Evolutionary conservation across 2,329 filamentous ascomycete species (phyloP).

Genomic region (Venturia asperata): DNA sequence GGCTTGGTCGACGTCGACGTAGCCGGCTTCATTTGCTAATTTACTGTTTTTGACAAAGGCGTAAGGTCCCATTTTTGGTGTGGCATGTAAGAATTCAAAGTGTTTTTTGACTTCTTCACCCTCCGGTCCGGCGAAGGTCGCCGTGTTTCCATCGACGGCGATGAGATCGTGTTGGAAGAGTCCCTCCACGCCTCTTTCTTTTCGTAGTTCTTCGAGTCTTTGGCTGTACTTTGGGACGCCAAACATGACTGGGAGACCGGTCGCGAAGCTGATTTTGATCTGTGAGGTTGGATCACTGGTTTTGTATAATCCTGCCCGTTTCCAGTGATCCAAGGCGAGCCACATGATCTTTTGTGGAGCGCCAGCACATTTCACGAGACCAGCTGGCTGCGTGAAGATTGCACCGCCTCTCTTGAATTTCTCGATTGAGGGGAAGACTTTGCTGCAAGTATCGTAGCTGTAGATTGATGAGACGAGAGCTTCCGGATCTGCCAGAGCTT

Average conservation of each 20-base stretch:
- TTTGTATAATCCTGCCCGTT: slow-evolving; percentile 31
- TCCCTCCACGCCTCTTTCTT: slow-evolving; percentile 32
- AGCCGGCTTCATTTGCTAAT: slow-evolving; percentile 32
- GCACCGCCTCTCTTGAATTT: slow-evolving; percentile 31
- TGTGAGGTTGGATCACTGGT: slow-evolving; percentile 26
- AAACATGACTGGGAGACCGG: slow-evolving; percentile 35
- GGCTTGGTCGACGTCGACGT: slow-evolving; percentile 31
- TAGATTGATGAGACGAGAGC: slow-evolving; percentile 34
- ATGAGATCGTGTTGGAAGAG: slow-evolving; percentile 35
- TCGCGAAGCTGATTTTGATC: slow-evolving; percentile 35
- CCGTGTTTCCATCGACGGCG: slow-evolving; percentile 33
- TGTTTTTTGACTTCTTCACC: slow-evolving; percentile 27
- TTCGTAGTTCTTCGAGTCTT: slow-evolving; percentile 31
- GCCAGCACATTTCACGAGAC: slow-evolving; percentile 36
- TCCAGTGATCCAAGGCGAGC: slow-evolving; percentile 36
- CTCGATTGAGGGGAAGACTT: slow-evolving; percentile 29
- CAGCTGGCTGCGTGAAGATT: slow-evolving; percentile 35
- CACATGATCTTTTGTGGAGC: slow-evolving; percentile 38
- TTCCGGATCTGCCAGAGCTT: slow-evolving; percentile 32
- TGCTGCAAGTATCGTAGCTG: slow-evolving; percentile 34
- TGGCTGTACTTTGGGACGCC: slow-evolving; percentile 35
- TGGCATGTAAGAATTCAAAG: slow-evolving; percentile 35
- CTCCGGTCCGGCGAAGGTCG: slow-evolving; percentile 28
- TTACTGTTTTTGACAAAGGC: slow-evolving; percentile 32
- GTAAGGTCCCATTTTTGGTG: slow-evolving; percentile 34